These are phyloP conservation scores for Haplosporangium gracile DNA, from an alignment of 192 early-diverging fungal genomes.

Conservation along the genomic window DNA sequence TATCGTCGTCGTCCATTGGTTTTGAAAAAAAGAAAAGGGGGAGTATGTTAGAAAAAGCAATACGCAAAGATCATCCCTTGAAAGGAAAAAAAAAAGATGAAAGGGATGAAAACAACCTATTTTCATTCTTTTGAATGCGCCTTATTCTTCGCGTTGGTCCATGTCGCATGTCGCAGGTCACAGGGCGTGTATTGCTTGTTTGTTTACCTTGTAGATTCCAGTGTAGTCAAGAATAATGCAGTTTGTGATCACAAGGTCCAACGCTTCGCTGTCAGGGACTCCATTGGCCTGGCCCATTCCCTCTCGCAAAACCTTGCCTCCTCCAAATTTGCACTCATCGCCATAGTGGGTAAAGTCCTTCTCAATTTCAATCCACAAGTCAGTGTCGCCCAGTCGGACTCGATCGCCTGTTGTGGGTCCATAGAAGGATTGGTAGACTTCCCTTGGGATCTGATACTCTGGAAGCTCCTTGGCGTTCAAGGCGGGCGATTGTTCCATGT, in stretches of 20 bases:
- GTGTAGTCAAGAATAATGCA: constrained; percentile 92
- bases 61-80: background rate
- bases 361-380: constrained; percentile 89
- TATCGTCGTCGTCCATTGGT: constrained; percentile 15
- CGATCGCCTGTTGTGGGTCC: constrained; percentile 95
- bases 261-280: constrained; percentile 73
- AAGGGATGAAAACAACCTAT: background rate
- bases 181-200: background rate
- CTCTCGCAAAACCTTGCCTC: constrained; percentile 93
- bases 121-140: too few species aligned
- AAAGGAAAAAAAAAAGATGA: background rate
- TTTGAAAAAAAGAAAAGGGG: background rate
- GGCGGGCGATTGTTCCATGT: constrained; percentile 67
- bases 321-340: constrained; percentile 97
- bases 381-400: constrained; percentile 89
- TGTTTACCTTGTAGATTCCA: constrained; percentile 90
- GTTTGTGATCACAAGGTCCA: constrained; percentile 98
- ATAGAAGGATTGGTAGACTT: constrained; percentile 90
- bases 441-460: constrained; percentile 79
- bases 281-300: constrained; percentile 93
- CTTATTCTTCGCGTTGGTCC: background rate
- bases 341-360: constrained; percentile 92
- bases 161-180: background rate
- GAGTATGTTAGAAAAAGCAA: background rate
- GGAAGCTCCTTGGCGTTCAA: constrained; percentile 60